Conservation (phyloP, 805 yeast genomes). For the Candida dajiaensis region DNA sequence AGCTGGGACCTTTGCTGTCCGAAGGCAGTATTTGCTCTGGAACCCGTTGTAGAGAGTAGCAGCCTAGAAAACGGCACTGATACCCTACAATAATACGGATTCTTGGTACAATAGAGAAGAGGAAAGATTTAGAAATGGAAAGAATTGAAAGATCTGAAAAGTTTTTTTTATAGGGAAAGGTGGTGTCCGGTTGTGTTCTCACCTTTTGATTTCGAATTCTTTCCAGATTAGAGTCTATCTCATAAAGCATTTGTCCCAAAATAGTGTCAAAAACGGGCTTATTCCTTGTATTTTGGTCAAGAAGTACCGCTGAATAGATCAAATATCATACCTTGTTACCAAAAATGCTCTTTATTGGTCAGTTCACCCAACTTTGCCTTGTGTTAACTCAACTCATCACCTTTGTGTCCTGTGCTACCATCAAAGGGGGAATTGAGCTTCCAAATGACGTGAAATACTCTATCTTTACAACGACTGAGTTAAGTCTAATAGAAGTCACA, state of each 20-base stretch:
- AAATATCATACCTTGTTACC: background rate
- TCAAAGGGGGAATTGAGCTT: slow-evolving; percentile 13
- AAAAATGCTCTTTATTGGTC: background rate
- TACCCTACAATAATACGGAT: slow-evolving; percentile 26
- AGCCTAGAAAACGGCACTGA: slow-evolving; percentile 21
- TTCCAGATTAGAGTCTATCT: no score
- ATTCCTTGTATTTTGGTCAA: background rate
- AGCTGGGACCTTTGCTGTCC: slow-evolving; percentile 25
- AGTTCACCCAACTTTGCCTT: background rate
- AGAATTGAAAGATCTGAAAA: slow-evolving; percentile 2
- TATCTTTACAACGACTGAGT: slow-evolving; percentile 11
- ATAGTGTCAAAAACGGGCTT: no score
- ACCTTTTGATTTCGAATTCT: background rate
- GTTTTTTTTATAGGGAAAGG: background rate
- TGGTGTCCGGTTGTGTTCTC: slow-evolving; percentile 6
- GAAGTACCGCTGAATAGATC: no score
- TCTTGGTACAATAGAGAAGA: slow-evolving; percentile 21
- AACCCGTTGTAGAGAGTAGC: slow-evolving; percentile 26
- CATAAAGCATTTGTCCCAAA: no score
- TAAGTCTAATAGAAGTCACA: slow-evolving; percentile 10
- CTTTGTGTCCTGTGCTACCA: slow-evolving; percentile 5
- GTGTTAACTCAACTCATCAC: background rate
- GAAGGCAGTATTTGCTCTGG: slow-evolving; percentile 16
- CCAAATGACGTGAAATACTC: slow-evolving; percentile 9
- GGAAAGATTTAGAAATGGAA: background rate